phyloP scores from a whole-genome alignment of 2,329 filamentous ascomycete genomes.

The Aspergillus spinulosporus region DNA sequence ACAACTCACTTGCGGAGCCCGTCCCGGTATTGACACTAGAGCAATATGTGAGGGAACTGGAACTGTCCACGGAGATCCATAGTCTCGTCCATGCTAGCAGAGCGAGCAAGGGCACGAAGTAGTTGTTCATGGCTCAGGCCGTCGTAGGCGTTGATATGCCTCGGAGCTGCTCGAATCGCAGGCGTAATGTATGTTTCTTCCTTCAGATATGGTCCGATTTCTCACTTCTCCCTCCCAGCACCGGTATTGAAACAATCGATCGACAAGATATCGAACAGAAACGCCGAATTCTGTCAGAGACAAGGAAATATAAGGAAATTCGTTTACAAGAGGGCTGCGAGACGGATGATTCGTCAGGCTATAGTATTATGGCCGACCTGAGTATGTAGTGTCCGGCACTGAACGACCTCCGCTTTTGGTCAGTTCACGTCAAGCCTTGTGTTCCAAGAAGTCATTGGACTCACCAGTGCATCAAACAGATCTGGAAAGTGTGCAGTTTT shows the following conservation, averaged over 20 bases:
- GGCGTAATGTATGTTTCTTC: not conserved
- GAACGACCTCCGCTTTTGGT: not conserved
- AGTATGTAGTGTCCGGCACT: slow-evolving; percentile 8
- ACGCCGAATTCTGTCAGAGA: not conserved
- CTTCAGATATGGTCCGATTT: not conserved
- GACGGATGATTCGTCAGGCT: not conserved
- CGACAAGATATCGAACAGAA: not conserved
- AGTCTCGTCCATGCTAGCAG: slow-evolving; percentile 25
- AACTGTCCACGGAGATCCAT: slow-evolving; percentile 5
- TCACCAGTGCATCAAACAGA: not conserved
- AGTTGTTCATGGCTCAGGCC: slow-evolving; percentile 24
- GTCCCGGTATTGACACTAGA: slow-evolving; percentile 48
- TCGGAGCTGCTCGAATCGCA: not conserved
- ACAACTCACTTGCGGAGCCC: slow-evolving; percentile 38
- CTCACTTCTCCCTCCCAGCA: not conserved
- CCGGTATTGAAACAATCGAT: not conserved
- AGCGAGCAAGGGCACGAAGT: slow-evolving; percentile 25
- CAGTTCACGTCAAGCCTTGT: not conserved
- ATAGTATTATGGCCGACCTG: not conserved
- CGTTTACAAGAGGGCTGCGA: not conserved
- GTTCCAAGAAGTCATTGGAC: not conserved
- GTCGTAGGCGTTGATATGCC: not conserved
- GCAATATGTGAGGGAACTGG: slow-evolving; percentile 40
- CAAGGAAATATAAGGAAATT: not conserved
- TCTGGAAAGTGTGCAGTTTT: not conserved